phyloP scores from a whole-genome alignment of 495 filamentous ascomycete species.

The Aspergillus nanangensis region DNA sequence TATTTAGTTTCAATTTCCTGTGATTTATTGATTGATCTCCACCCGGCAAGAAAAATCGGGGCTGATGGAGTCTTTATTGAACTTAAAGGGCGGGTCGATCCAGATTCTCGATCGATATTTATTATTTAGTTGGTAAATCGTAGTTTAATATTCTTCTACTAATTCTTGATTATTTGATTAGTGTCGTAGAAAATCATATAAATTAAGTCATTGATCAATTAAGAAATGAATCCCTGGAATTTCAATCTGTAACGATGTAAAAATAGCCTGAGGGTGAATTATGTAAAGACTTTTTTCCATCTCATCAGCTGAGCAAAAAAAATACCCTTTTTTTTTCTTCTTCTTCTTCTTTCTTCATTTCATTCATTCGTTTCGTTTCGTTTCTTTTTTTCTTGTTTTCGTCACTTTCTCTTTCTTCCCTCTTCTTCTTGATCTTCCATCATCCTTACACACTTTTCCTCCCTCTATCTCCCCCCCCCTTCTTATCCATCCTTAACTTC shows the following conservation, averaged over 20 bases:
- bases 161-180: too few relatives aligned
- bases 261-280: too few relatives aligned
- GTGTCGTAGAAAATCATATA: too few relatives aligned
- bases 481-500: conserved; percentile 3
- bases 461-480: conserved; percentile 3
- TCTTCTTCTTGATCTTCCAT: neutral
- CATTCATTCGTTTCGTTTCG: neutral
- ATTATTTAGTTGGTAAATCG: too few relatives aligned
- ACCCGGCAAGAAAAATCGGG: too few relatives aligned
- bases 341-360: neutral
- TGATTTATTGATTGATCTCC: too few relatives aligned
- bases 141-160: too few relatives aligned
- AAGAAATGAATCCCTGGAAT: too few relatives aligned
- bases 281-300: too few relatives aligned
- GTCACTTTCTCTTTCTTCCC: neutral
- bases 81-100: neutral
- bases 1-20: too few relatives aligned
- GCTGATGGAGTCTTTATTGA: neutral
- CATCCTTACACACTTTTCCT: neutral
- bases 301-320: neutral
- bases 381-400: conserved; percentile 2
- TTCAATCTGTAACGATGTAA: too few relatives aligned
- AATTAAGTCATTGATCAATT: too few relatives aligned
- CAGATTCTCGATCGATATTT: neutral
- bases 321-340: neutral